phyloP scores from a whole-genome alignment of 805 yeast species.

The Saturnispora sanitii region DNA sequence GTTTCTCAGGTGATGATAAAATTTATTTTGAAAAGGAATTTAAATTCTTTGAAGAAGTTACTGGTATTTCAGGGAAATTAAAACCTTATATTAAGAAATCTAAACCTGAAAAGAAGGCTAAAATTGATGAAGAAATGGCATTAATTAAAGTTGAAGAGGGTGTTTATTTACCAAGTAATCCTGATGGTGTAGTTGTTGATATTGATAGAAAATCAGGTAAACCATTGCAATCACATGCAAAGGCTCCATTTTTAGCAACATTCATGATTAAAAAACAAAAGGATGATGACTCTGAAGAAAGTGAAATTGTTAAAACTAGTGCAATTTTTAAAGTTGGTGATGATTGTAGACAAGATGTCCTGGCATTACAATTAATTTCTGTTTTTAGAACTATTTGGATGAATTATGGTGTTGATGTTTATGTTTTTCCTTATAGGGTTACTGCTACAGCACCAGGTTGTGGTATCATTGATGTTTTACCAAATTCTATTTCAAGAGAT shows the following conservation, averaged over 20 bases:
- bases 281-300: slow-evolving; percentile 2
- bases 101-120: slow-evolving; percentile 91
- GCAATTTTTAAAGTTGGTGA: slow-evolving; percentile 99
- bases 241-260: slow-evolving; percentile 97
- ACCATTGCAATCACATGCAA: slow-evolving; percentile 96
- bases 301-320: slow-evolving; percentile 44
- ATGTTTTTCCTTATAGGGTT: slow-evolving; percentile 87
- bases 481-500: slow-evolving; percentile 90
- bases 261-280: slow-evolving; percentile 52
- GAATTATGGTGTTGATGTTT: slow-evolving; percentile 78
- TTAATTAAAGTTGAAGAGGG: slow-evolving; percentile 63
- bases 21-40: slow-evolving; percentile 75
- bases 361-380: slow-evolving; percentile 85
- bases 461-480: slow-evolving; percentile 96
- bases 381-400: slow-evolving; percentile 88
- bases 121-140: slow-evolving; percentile 94
- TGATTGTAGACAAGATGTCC: slow-evolving; percentile 95
- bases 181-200: slow-evolving; percentile 89
- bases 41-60: slow-evolving; percentile 80
- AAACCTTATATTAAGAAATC: slow-evolving; percentile 90
- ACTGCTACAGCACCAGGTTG: slow-evolving; percentile 99
- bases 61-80: slow-evolving; percentile 87
- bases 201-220: slow-evolving; percentile 86
- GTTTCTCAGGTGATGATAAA: slow-evolving; percentile 52
- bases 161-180: slow-evolving; percentile 91